Base-by-base conservation (phyloP, 345 rosid genomes). In the Brassica nigra region DNA sequence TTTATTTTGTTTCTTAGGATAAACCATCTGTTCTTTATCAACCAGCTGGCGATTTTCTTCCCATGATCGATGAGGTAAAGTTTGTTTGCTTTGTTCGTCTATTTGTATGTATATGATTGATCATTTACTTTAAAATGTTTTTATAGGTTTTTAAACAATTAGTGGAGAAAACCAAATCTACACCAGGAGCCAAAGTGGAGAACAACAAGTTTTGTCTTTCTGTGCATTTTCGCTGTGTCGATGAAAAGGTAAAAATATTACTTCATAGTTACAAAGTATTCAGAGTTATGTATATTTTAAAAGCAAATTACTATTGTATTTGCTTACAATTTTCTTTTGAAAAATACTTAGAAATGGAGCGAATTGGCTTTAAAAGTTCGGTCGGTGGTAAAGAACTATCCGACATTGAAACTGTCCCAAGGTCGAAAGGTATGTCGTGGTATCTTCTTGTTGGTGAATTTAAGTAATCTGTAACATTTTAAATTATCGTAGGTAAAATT, bases 181-280 rank as follows among this genome's bases (percentile, higher is more conserved):
- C 86, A 11, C 82, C 89, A 0, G 98, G 99, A 77, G 93, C 90
- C 1, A 86, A 78, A 83, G 98, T 93, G 31, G 99, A 96, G 85
- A 86, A 96, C 86, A 96, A 96, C 86, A 91, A 90, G 86, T 96
- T 93, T 73, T 96, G 99, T 61, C 63, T 90, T 18, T 91, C 99
- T 44, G 97, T 96, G 4, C 99, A 96, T 70, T 96, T 87, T 66
- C 90, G 99, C 20, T 78, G 97, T 29, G 99, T 96, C 2, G 92
- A 90, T 0, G 97, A 96, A 62, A 87, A 90, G 86, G 99, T 93
- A 77, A 15, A 15, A 15, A 64, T 27, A 16, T 30, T 10, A 63
- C 57, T 3, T 3, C 2, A 14, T 20, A 30, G 36, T 31, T 2
- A 42, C 18, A 37, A 33, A 66, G 15, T 47, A 0, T 28, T 1